Evolutionary conservation across 148 eudicot species (phyloP), one percentile per base, ranked within the genome.

Genomic region (Diospyros kaki): DNA sequence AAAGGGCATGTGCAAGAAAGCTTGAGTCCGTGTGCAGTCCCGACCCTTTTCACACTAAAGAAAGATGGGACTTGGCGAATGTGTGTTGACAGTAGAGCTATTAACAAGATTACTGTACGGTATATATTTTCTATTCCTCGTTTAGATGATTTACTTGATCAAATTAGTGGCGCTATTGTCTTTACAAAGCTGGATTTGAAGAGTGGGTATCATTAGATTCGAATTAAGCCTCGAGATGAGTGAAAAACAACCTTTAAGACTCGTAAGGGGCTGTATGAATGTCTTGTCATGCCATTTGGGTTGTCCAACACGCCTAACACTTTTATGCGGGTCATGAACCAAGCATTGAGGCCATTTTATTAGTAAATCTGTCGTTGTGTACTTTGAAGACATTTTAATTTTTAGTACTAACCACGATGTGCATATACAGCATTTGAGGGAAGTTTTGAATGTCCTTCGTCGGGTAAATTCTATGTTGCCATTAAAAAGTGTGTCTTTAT

Each of bases 321-420:
- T 0, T 75, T 75, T 44, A 66, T 75, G 78, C 66, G 43, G 1
- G 43, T 62, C 12, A 62, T 62, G 43, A 62, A 62, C 12, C 43
- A 62, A 28, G 43, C 1, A 2, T 15, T 58, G 28, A 14, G 38
- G n/a, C 62, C 9, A 2, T 58, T 58, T 58, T n/a, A 58, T 58
- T 58, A 28, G 66, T 1, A 62, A 39, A 13, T 62, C 8, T 9
- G 43, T 62, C 3, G 43, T 62, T 9, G 51, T 76, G 2, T 67
- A 66, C 11, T 66, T 67, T 1, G 73, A 67, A 18, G 73, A 76
- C 7, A 76, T 76, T 0, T 15, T 48, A 7, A 48, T 48, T 48
- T 48, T 3, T 7, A 48, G 52, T 48, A 7, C 52, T 48, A 48
- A 48, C 7, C 4, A 4, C 4, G 4, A 3, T 4, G 52, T 48